Base-by-base conservation (phyloP, 352 stramenopile species). In the Phytopythium mirpurense region DNA sequence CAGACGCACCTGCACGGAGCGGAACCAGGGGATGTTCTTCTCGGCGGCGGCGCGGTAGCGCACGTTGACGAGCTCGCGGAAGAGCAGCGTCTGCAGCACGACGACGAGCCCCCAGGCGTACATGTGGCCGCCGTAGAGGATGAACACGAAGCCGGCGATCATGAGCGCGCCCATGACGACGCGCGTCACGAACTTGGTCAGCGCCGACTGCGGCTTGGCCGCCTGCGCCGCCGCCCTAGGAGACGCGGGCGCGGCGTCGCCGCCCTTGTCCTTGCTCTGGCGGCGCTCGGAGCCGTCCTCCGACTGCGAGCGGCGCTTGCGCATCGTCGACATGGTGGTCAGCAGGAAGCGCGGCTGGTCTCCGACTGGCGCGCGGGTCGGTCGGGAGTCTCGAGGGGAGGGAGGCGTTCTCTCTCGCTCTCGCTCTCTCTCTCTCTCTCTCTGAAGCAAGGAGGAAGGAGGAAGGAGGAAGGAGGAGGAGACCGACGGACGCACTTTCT, bases 31-130 rank as follows among this genome's bases (percentile, higher is more conserved):
- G 62, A 99, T 98, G 31, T 90, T 97, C 66, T 97, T 90, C 74
- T 99, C 88, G 35, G 95, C 95, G 2, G 86, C 86, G 5, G 81
- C 86, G 56, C 92, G 88, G 75, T 99, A 99, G 2, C 96, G 87
- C 31, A 99, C 96, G 57, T 97, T 98, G n/a, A 99, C 96, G 6
- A 99, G 78, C 69, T 99, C 96, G n/a, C 89, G 89, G 78, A 98
- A 98, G 40, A 97, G 77, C 51, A 97, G 65, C 49, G 88, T 86
- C 67, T 97, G 84, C 29, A 93, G 68, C 21, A 96, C 63, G 40
- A 93, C 74, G 37, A 96, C 88, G 51, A 96, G 78, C 43, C 77
- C 62, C 82, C 77, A 90, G 19, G 76, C 77, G 65, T 92, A 92
- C 63, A 92, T 72, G 63, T 92, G 82, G 29, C 82, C 82, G 41